Base-by-base conservation (phyloP, 345 rosid species). In the Melaleuca alternifolia region DNA sequence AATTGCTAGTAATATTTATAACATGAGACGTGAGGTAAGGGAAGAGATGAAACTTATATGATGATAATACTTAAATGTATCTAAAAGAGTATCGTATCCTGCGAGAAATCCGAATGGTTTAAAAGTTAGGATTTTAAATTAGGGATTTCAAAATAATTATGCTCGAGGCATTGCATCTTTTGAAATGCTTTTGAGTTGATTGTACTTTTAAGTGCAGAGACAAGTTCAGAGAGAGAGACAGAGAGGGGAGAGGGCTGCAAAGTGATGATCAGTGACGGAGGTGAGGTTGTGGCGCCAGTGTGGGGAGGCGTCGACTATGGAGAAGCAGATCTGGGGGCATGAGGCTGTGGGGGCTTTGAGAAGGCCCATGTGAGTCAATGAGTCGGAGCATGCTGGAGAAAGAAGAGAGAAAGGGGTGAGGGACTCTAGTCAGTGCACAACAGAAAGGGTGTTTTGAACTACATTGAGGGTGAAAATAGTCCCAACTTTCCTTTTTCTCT, bases 221-320 rank as follows among this genome's bases (percentile, higher is more conserved):
- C 71, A 59, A 12, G 30, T 1, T 59, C 37, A n/a, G 8, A 51
- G 53, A 51, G 53, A 51, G 16, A 14, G 53, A 59, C 33, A 59
- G 33, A 59, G 62, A 54, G n/a, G 59, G 23, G 30, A 26, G 65
- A 59, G 30, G 14, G 71, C 37, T 6, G 71, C 37, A 15, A 13
- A 6, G 71, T 59, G 37, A 59, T n/a, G 33, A n/a, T n/a, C 71
- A 0, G 18, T 9, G 0, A 59, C 1, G 9, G 9, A 59, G 37
- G 71, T 59, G 33, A 41, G 71, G 71, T 1, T 4, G 37, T n/a
- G 18, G 71, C 9, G 37, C 37, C 18, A n/a, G 18, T 59, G 71
- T n/a, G 71, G 71, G 30, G 5, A 5, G 65, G 30, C 7, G 4
- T 11, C 0, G 5, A 18, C 71, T n/a, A n/a, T 4, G 0, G 2